Percentiles rank a stretch among this genome's conserved stretches.
These are phyloP conservation scores for Rheum nobile DNA, from an alignment of 148 eudicot genomes.

Conservation along the genomic window DNA sequence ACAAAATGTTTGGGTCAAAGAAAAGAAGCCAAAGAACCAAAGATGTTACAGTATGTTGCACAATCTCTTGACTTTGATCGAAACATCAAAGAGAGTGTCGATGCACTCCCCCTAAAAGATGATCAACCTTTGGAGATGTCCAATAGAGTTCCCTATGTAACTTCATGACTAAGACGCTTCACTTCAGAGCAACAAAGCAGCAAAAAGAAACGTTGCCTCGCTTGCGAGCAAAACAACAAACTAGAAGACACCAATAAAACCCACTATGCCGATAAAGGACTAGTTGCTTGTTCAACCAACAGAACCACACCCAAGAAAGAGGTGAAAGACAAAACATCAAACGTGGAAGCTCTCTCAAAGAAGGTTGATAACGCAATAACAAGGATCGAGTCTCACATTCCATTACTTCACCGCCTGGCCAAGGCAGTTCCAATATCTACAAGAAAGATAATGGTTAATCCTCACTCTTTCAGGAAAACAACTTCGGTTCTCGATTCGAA, in stretches of 20 bases:
- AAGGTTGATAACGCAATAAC: conserved; percentile 30
- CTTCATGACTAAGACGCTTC: neutral
- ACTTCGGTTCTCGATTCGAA: conserved; percentile 7
- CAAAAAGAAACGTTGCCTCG: neutral
- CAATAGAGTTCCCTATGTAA: too few relatives aligned
- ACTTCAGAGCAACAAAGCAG: neutral
- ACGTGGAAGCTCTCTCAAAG: conserved; percentile 17
- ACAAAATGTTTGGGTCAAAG: too few relatives aligned
- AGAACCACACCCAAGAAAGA: neutral
- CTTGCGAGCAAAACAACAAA: neutral
- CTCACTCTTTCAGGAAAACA: neutral
- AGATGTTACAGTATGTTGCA: too few relatives aligned
- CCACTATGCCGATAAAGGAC: too few relatives aligned
- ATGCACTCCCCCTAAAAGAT: too few relatives aligned
- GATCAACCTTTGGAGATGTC: too few relatives aligned
- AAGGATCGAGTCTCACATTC: conserved; percentile 29
- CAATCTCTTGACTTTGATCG: too few relatives aligned
- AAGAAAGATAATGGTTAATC: neutral
- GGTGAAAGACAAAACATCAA: neutral
- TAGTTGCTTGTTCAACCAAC: too few relatives aligned
- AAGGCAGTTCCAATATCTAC: too few relatives aligned
- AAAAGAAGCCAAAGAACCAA: too few relatives aligned
- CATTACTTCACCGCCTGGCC: conserved; percentile 19
- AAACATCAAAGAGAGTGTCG: too few relatives aligned
- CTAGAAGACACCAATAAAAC: neutral